A percentile compares a stretch with the other conserved stretches of the same genome.
phyloP scores from a whole-genome alignment of 2,329 filamentous ascomycete genomes.

The Xylaria digitata region DNA sequence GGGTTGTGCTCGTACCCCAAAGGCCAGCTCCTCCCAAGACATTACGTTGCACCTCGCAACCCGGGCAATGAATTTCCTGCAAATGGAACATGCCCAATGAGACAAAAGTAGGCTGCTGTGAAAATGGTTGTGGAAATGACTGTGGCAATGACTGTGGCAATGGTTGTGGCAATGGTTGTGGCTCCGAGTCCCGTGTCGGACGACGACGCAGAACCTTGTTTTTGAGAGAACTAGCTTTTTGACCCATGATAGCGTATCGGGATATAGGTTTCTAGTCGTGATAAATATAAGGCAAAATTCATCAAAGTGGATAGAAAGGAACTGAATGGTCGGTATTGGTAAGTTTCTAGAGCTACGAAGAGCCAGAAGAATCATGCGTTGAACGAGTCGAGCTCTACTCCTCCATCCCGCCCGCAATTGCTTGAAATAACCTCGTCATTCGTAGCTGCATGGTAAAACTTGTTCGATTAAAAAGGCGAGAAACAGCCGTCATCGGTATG shows the following conservation, averaged over 20 bases:
- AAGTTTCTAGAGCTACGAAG: neutral
- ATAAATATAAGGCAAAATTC: neutral
- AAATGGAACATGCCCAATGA: constrained; percentile 7
- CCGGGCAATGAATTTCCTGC: neutral
- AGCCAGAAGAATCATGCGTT: neutral
- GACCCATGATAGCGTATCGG: constrained; percentile 15
- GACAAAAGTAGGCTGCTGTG: constrained; percentile 21
- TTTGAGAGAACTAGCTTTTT: neutral
- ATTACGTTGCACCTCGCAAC: too few species aligned
- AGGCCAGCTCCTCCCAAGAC: constrained; percentile 17
- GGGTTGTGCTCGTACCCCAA: constrained; percentile 21
- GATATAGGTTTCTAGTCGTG: neutral
- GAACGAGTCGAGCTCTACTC: neutral
- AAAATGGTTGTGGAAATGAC: too few species aligned
- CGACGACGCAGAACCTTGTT: too few species aligned
- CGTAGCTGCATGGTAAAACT: neutral
- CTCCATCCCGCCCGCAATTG: neutral
- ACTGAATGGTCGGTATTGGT: neutral
- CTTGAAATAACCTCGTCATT: neutral
- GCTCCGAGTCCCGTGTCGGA: too few species aligned
- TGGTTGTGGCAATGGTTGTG: too few species aligned
- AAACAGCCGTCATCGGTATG: neutral
- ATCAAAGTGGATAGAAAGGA: neutral
- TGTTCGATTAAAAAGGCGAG: neutral
- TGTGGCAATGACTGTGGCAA: too few species aligned